Evolutionary conservation across 2,329 filamentous ascomycete species (phyloP).

Genomic region (Penicillium sp.): DNA sequence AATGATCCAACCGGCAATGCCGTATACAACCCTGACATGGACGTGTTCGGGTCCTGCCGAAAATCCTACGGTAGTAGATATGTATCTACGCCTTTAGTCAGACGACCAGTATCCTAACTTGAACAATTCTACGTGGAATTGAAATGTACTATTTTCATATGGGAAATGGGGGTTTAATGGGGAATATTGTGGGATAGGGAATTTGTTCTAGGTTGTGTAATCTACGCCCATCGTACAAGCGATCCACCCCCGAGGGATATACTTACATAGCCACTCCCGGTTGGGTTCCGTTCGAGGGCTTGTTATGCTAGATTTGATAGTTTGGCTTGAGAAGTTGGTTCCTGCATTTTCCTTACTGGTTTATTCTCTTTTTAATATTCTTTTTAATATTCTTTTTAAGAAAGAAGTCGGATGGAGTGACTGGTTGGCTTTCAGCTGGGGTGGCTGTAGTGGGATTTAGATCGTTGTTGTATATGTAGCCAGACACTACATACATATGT

Average conservation of each 20-base stretch:
- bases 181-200: background rate
- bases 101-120: background rate
- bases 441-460: no score
- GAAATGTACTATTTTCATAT: background rate
- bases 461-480: background rate
- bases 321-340: background rate
- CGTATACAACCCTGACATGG: conserved; percentile 1
- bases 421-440: no score
- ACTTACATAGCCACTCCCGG: background rate
- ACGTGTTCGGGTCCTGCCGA: background rate
- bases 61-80: background rate
- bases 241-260: background rate
- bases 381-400: no score
- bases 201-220: background rate
- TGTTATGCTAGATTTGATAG: background rate
- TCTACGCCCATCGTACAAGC: background rate
- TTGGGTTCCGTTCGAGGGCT: background rate
- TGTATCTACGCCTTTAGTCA: background rate
- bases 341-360: background rate
- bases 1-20: background rate
- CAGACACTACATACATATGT: background rate
- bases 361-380: background rate
- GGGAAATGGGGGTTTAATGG: no score
- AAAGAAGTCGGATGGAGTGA: no score
- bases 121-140: background rate